Base-by-base conservation (phyloP, 179 eudicot species). In the Corrigiola litoralis region DNA sequence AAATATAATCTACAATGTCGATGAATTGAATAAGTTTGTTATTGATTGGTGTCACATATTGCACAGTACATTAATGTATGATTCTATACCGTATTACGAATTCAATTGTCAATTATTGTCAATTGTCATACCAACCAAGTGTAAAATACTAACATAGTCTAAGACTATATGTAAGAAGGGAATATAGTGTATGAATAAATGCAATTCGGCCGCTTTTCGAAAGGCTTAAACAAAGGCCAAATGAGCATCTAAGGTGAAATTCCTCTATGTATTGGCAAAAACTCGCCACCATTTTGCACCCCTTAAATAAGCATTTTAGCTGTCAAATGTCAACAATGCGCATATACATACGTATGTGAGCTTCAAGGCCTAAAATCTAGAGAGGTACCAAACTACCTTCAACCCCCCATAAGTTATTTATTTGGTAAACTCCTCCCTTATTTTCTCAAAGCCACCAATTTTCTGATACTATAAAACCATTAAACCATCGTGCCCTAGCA, bases 401-500 rank as follows among this genome's bases (percentile, higher is more conserved):
- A 31, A 28, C 47, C 42, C 5, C 11, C 51, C 6, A 27, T 3
- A 31, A 3, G 1, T 9, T 41, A 14, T 52, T 17, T 18, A 31
- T 50, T 38, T 38, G 33, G 5, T 40, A 50, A 50, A 4, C 50
- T 31, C 14, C 17, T 32, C 54, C 46, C 12, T 10, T 23, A 21
- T 40, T 41, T 70, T 41, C 61, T 44, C 6, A 32, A 31, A 1
- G n/a, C 12, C 11, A 20, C 32, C 18, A 56, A 14, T 9, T 18
- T 32, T 32, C 14, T 8, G 6, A 46, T 28, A 24, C 42, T 51
- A 60, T 58, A 68, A 67, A 67, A 57, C 2, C n/a, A 36, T 44
- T 18, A 16, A 27, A 4, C 31, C 25, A 4, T 17, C 28, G n/a
- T 12, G 1, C 18, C 13, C 25, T 16, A 37, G 1, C 16, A 17